A percentile compares a stretch with the other conserved stretches of the same genome.
Evolutionary conservation across 2,329 filamentous ascomycete genomes (phyloP).

Genomic region (Blastomyces emzantsi): DNA sequence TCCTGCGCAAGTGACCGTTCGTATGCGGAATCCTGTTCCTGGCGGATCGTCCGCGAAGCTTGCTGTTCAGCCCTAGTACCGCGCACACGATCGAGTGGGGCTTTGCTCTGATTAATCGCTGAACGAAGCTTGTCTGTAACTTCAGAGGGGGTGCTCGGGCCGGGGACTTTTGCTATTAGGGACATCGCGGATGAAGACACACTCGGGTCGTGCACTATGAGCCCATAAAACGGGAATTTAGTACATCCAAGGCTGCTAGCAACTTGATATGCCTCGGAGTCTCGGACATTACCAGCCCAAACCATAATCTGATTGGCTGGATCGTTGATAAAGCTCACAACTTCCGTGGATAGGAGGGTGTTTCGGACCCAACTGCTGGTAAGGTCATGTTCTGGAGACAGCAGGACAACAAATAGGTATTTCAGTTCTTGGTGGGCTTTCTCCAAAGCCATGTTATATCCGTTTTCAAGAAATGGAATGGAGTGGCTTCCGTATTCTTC

Average conservation of each 20-base stretch:
- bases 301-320: constrained; percentile 70
- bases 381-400: constrained; percentile 92
- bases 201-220: constrained; percentile 80
- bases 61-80: constrained; percentile 70
- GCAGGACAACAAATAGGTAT: constrained; percentile 76
- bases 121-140: constrained; percentile 66
- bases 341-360: constrained; percentile 67
- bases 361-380: constrained; percentile 72
- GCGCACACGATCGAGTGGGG: constrained; percentile 65
- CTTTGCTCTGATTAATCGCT: constrained; percentile 65
- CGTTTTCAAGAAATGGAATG: constrained; percentile 74
- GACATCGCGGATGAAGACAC: constrained; percentile 84
- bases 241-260: constrained; percentile 78
- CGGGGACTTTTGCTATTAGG: constrained; percentile 68
- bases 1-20: constrained; percentile 84
- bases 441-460: constrained; percentile 87
- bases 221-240: constrained; percentile 81
- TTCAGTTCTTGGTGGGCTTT: constrained; percentile 83
- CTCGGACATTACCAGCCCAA: constrained; percentile 88
- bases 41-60: constrained; percentile 68
- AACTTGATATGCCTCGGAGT: constrained; percentile 91
- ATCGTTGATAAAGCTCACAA: constrained; percentile 64
- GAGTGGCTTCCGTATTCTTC: constrained; percentile 68
- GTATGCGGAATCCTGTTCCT: constrained; percentile 87
- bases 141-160: constrained; percentile 59